A percentile compares a stretch with the other conserved stretches of the same genome.
phyloP scores from a whole-genome alignment of 352 stramenopile species.

The Halophytophthora batemanensis region DNA sequence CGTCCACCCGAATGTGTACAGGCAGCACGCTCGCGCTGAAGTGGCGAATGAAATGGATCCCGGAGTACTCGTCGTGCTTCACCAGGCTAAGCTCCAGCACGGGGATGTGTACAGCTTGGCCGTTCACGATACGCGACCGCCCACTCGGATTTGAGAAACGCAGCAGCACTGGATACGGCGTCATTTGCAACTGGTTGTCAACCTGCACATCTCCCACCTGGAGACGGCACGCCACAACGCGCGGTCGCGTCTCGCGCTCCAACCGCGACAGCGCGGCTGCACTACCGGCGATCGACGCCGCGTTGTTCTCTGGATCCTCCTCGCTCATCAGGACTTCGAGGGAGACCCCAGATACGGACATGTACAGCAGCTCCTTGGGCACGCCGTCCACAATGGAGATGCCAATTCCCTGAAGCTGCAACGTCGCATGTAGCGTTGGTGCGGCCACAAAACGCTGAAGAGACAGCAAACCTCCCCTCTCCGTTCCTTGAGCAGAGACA shows the following conservation, averaged over 20 bases:
- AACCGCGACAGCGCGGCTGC: slow-evolving; percentile 45
- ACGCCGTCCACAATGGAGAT: slow-evolving; percentile 72
- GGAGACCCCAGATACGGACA: slow-evolving; percentile 61
- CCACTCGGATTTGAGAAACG: slow-evolving; percentile 71
- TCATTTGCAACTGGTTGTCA: slow-evolving; percentile 82
- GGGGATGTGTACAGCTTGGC: slow-evolving; percentile 54
- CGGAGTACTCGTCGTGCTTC: slow-evolving; percentile 84
- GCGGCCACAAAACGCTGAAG: slow-evolving; percentile 48
- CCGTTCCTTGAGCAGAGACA: slow-evolving; percentile 22
- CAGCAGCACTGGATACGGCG: slow-evolving; percentile 80
- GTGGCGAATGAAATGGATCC: slow-evolving; percentile 86
- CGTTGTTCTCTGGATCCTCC: slow-evolving; percentile 32
- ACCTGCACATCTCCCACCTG: slow-evolving; percentile 83
- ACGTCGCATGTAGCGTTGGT: slow-evolving; percentile 45
- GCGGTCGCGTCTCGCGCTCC: slow-evolving; percentile 49
- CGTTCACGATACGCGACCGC: slow-evolving; percentile 45
- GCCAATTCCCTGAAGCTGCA: slow-evolving; percentile 70
- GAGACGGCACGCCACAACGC: slow-evolving; percentile 62
- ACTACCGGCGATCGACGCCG: slow-evolving; percentile 40
- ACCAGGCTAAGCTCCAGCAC: slow-evolving; percentile 72
- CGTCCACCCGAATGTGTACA: slow-evolving; percentile 79
- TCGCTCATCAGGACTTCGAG: slow-evolving; percentile 61
- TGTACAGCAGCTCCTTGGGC: slow-evolving; percentile 79
- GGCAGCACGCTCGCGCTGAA: slow-evolving; percentile 71
- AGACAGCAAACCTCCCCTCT: slow-evolving; percentile 27